These are phyloP conservation scores for Brettanomyces sp. DNA, from an alignment of 805 yeast species.

Conservation along the genomic window DNA sequence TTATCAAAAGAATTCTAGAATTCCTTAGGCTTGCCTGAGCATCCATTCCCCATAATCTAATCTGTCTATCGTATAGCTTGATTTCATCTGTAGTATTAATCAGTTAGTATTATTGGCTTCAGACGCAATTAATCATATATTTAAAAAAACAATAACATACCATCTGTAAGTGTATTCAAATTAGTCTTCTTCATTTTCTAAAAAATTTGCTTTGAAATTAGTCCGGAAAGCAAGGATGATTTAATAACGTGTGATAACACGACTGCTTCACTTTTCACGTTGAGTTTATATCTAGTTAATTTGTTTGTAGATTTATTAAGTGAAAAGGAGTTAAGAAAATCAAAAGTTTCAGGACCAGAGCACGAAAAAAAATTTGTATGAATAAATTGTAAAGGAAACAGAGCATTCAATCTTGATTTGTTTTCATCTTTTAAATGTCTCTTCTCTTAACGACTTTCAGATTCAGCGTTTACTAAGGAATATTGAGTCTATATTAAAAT, in stretches of 20 bases:
- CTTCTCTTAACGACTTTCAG: neutral
- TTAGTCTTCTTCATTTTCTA: neutral
- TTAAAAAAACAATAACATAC: neutral
- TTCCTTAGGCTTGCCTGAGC: constrained; percentile 74
- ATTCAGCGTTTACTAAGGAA: neutral
- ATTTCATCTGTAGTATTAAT: constrained; percentile 50
- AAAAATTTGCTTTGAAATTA: neutral
- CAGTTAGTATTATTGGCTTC: neutral
- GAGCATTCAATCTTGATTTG: neutral
- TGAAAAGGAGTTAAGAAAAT: too few relatives aligned
- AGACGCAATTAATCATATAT: neutral
- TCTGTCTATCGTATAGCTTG: constrained; percentile 90
- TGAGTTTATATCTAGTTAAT: too few relatives aligned
- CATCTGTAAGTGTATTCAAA: constrained; percentile 1
- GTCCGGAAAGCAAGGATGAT: too few relatives aligned
- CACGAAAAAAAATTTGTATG: too few relatives aligned
- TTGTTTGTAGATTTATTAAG: too few relatives aligned
- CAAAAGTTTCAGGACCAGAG: too few relatives aligned
- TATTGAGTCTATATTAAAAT: constrained; percentile 26
- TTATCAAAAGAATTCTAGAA: constrained; percentile 61
- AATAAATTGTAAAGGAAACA: too few relatives aligned
- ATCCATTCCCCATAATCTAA: constrained; percentile 91
- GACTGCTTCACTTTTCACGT: too few relatives aligned
- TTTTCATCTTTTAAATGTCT: neutral
- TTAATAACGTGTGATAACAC: too few relatives aligned